Evolutionary conservation across 2,329 filamentous ascomycete genomes (phyloP).

Genomic region (Xenoacremonium recifei): DNA sequence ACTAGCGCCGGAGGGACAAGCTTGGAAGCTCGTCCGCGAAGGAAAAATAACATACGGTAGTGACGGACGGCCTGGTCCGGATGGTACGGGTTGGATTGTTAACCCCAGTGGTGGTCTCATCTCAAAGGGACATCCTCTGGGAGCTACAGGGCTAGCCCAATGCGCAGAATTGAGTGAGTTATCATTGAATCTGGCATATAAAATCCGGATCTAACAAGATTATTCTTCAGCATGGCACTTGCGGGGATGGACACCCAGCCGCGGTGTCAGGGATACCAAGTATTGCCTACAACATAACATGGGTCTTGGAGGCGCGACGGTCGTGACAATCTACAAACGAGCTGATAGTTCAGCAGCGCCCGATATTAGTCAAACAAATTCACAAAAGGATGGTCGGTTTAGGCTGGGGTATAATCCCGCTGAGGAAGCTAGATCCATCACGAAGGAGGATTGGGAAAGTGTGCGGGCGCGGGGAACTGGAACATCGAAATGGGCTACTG

Average conservation of each 20-base stretch:
- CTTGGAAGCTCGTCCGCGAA: constrained; percentile 6
- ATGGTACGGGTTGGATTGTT: too few species aligned
- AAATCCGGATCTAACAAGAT: too few species aligned
- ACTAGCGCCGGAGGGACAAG: constrained; percentile 19
- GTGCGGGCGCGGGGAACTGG: constrained; percentile 6
- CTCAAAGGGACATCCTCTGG: constrained; percentile 30
- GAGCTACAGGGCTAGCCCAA: constrained; percentile 29
- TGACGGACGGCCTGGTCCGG: too few species aligned
- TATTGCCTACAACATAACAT: constrained; percentile 28
- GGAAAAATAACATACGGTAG: constrained; percentile 10
- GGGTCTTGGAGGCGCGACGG: constrained; percentile 26
- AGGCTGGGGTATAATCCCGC: constrained; percentile 10
- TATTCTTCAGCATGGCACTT: too few species aligned
- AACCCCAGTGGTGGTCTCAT: constrained; percentile 29
- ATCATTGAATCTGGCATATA: too few species aligned
- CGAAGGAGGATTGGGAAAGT: constrained; percentile 1
- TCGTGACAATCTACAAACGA: constrained; percentile 25
- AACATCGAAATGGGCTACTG: too few species aligned
- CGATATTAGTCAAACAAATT: too few species aligned
- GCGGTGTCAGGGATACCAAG: constrained; percentile 12
- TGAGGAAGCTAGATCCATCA: constrained; percentile 5
- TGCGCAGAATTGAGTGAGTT: constrained; percentile 27
- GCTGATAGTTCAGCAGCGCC: constrained; percentile 13
- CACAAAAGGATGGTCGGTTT: constrained; percentile 1
- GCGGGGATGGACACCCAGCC: constrained; percentile 28